phyloP scores from a whole-genome alignment of 1,139 yeast species.

The Kurtzmaniella quercitrusa region DNA sequence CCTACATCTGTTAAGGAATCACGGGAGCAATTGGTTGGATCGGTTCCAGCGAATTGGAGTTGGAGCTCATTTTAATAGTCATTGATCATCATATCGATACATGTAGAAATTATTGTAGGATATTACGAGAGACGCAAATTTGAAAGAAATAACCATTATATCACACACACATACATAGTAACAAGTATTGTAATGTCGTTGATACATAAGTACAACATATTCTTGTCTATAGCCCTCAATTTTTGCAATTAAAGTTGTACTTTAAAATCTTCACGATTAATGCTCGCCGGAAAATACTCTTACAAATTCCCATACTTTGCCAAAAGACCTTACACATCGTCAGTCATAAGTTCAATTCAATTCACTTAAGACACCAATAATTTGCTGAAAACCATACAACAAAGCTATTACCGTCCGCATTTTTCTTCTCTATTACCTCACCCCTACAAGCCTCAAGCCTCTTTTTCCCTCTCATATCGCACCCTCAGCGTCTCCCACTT shows the following conservation, averaged over 20 bases:
- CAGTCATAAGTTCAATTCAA: no score
- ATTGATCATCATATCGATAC: no score
- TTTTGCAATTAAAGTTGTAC: no score
- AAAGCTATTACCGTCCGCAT: no score
- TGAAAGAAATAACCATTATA: no score
- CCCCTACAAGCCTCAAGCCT: neutral
- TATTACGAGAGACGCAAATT: neutral
- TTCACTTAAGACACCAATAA: no score
- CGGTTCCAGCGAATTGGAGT: constrained; percentile 76
- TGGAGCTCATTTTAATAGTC: constrained; percentile 59
- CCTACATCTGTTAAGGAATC: constrained; percentile 31
- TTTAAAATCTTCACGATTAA: no score
- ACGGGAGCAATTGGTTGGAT: constrained; percentile 40
- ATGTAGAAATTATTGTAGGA: neutral
- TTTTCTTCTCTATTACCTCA: neutral
- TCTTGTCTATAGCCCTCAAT: no score
- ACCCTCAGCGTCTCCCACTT: neutral
- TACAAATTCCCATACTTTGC: no score
- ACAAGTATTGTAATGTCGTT: neutral
- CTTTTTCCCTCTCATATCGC: neutral
- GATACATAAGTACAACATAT: neutral
- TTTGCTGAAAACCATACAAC: no score
- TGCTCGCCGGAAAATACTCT: no score
- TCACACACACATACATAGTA: neutral
- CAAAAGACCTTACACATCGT: no score